Conservation (phyloP, 768 basidiomycete genomes). For the Suillus discolor region DNA sequence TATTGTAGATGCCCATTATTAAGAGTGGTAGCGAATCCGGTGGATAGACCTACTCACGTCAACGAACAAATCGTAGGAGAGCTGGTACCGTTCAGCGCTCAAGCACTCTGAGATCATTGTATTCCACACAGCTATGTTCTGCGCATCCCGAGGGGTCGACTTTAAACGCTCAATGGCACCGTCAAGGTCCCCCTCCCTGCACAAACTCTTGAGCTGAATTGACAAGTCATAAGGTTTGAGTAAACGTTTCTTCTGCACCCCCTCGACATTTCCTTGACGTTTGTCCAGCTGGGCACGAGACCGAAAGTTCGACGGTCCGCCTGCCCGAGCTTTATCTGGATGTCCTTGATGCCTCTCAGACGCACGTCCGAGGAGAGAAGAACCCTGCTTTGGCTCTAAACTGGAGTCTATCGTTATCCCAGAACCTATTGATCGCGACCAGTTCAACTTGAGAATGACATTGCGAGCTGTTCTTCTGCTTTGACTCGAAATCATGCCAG, state of each 20-base stretch:
- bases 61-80: constrained; percentile 65
- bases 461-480: constrained; percentile 13
- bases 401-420: constrained; percentile 3
- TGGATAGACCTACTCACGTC: constrained; percentile 54
- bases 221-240: constrained; percentile 69
- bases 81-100: constrained; percentile 54
- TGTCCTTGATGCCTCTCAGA: constrained; percentile 9
- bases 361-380: constrained; percentile 2
- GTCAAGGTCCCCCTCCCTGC: constrained; percentile 55
- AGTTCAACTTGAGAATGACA: constrained; percentile 5
- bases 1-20: constrained; percentile 28
- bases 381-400: constrained; percentile 3
- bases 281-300: constrained; percentile 1
- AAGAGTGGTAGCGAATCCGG: constrained; percentile 8
- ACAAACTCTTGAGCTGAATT: constrained; percentile 56
- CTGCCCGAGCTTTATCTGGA: constrained; percentile 5
- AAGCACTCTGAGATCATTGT: constrained; percentile 70
- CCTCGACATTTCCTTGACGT: constrained; percentile 7
- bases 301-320: constrained; percentile 8
- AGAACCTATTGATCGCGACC: constrained; percentile 4
- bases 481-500: constrained; percentile 13
- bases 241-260: constrained; percentile 24
- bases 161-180: constrained; percentile 69
- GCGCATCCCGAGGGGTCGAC: constrained; percentile 69
- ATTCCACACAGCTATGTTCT: constrained; percentile 80